Percentiles rank a stretch among this genome's conserved stretches.
Evolutionary conservation across 768 basidiomycete genomes (phyloP).

Genomic region (Cyclocybe cylindracea): DNA sequence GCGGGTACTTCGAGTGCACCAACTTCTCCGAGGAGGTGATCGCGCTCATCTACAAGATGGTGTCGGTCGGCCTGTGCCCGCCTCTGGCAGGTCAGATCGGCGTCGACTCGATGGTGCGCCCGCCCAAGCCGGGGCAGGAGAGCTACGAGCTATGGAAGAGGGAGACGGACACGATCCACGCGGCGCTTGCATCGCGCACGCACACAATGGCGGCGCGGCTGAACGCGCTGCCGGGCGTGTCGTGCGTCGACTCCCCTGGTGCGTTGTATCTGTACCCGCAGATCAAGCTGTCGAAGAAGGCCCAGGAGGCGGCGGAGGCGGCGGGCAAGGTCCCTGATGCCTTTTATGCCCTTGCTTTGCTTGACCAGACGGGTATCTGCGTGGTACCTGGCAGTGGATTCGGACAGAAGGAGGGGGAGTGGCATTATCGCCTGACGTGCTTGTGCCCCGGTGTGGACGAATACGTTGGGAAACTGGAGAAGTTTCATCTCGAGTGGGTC

Average conservation of each 20-base stretch:
- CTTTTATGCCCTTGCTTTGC: conserved; percentile 81
- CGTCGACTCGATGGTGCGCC: conserved; percentile 92
- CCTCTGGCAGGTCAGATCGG: conserved; percentile 91
- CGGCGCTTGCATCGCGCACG: conserved; percentile 70
- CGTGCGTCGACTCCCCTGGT: conserved; percentile 87
- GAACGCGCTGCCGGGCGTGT: conserved; percentile 82
- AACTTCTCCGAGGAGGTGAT: conserved; percentile 79
- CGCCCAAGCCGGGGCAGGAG: conserved; percentile 74
- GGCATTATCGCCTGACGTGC: conserved; percentile 92
- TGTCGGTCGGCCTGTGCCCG: conserved; percentile 86
- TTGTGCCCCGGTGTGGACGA: conserved; percentile 94
- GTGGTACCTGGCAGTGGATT: conserved; percentile 94
- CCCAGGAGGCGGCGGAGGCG: conserved; percentile 68
- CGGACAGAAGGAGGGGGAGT: conserved; percentile 88
- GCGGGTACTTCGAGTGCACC: conserved; percentile 92
- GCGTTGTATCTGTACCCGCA: conserved; percentile 93
- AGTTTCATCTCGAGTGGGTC: conserved; percentile 36
- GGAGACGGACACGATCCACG: conserved; percentile 83
- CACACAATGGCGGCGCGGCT: conserved; percentile 76
- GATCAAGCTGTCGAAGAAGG: conserved; percentile 73
- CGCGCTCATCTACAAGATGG: conserved; percentile 96
- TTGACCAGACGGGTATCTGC: conserved; percentile 92
- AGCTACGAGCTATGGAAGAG: conserved; percentile 79
- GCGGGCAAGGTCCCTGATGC: conserved; percentile 84
- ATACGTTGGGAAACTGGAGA: conserved; percentile 82